Evolutionary conservation across 1,284 basidiomycete species (phyloP).

Genomic region (Cerrena zonata): DNA sequence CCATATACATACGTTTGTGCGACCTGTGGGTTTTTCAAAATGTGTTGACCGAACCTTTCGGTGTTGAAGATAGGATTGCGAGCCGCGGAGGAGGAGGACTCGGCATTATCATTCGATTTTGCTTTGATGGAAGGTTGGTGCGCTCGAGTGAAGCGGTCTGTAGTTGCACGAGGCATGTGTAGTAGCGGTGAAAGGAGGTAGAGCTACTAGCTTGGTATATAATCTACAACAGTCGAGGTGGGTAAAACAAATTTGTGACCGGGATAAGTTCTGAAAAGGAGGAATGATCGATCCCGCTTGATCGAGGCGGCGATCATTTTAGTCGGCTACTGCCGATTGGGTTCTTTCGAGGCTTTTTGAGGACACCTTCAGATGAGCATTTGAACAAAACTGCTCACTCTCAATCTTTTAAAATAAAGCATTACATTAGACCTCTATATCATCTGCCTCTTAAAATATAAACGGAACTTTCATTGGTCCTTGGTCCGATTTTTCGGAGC

Average conservation of each 20-base stretch:
- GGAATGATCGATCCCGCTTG: no score
- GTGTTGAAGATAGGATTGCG: conserved; percentile 90
- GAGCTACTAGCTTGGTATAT: no score
- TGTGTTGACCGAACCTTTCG: conserved; percentile 93
- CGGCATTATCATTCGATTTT: conserved; percentile 36
- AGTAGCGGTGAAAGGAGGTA: neutral
- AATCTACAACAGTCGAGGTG: neutral
- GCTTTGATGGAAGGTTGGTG: conserved; percentile 69
- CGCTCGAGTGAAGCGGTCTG: conserved; percentile 71
- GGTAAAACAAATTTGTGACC: neutral
- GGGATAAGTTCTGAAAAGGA: no score
- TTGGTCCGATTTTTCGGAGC: no score
- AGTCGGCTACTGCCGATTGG: no score
- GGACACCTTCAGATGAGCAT: no score
- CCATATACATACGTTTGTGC: conserved; percentile 70
- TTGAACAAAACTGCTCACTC: no score
- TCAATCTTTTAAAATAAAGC: no score
- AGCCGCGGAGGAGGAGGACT: conserved; percentile 40
- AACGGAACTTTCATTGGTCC: no score
- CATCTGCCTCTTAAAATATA: no score
- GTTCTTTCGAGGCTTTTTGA: no score
- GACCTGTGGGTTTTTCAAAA: conserved; percentile 88
- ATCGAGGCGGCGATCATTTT: neutral
- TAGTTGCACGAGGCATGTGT: conserved; percentile 86
- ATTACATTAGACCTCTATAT: no score